phyloP scores from a whole-genome alignment of 306 rosid genomes.

The Sphenostylis stenocarpa region DNA sequence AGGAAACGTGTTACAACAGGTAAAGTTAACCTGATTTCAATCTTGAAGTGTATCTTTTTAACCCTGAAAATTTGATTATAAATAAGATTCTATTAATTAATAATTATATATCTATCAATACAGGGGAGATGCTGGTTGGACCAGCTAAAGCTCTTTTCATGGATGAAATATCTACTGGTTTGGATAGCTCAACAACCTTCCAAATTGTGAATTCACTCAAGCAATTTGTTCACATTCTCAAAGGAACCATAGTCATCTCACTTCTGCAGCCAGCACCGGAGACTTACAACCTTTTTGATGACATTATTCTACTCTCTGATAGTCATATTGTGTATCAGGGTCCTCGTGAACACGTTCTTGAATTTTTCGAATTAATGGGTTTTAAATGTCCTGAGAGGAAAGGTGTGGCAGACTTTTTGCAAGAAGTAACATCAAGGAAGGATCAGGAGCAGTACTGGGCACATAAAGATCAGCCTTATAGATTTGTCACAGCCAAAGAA shows the following conservation, averaged over 20 bases:
- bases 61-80: too few species aligned
- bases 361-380: conserved; percentile 50
- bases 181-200: conserved; percentile 67
- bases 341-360: conserved; percentile 51
- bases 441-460: conserved; percentile 68
- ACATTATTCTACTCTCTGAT: conserved; percentile 60
- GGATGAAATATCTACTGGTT: conserved; percentile 71
- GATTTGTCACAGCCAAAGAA: conserved; percentile 48
- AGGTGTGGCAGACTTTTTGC: conserved; percentile 67
- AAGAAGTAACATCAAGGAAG: conserved; percentile 67
- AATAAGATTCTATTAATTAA: not conserved
- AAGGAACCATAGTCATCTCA: conserved; percentile 58
- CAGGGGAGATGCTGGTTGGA: conserved; percentile 74
- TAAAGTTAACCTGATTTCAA: conserved; percentile 22
- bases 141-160: conserved; percentile 60
- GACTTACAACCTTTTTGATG: conserved; percentile 68
- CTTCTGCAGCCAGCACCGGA: conserved; percentile 71
- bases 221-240: conserved; percentile 56
- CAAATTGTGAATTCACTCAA: conserved; percentile 61
- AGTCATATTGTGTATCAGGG: conserved; percentile 68
- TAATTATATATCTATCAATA: not conserved
- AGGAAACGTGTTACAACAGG: conserved; percentile 71
- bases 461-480: conserved; percentile 47
- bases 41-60: not conserved
- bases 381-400: conserved; percentile 62